Conservation (phyloP, 495 filamentous ascomycete genomes). For the Penicillium soppii region DNA sequence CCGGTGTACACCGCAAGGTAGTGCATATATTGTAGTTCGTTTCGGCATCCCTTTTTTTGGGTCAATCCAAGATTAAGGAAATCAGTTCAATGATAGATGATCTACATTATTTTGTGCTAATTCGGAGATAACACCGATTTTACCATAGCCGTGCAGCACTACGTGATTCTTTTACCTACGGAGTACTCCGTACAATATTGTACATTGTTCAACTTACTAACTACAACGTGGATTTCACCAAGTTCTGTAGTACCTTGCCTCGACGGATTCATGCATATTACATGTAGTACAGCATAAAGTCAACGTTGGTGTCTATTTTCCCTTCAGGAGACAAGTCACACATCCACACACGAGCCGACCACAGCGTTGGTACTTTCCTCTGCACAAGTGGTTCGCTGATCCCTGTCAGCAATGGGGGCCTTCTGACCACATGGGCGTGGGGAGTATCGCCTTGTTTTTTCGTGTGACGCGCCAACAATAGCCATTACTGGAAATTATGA, state of each 20-base stretch:
- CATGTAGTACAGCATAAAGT: no score
- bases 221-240: no score
- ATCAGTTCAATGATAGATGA: neutral
- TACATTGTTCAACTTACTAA: no score
- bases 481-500: neutral
- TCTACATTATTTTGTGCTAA: neutral
- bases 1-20: neutral
- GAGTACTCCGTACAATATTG: neutral
- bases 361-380: neutral
- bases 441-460: neutral
- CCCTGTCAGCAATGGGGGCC: neutral
- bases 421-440: constrained; percentile 7
- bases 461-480: constrained; percentile 3
- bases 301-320: no score
- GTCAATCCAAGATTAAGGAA: neutral
- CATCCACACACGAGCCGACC: constrained; percentile 3
- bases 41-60: constrained; percentile 1
- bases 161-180: no score
- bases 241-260: no score
- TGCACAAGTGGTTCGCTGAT: neutral
- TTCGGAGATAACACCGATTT: neutral
- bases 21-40: neutral
- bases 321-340: neutral
- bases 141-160: neutral
- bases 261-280: neutral